Conservation (phyloP, 352 stramenopile genomes). For the Phytophthora citricola region DNA sequence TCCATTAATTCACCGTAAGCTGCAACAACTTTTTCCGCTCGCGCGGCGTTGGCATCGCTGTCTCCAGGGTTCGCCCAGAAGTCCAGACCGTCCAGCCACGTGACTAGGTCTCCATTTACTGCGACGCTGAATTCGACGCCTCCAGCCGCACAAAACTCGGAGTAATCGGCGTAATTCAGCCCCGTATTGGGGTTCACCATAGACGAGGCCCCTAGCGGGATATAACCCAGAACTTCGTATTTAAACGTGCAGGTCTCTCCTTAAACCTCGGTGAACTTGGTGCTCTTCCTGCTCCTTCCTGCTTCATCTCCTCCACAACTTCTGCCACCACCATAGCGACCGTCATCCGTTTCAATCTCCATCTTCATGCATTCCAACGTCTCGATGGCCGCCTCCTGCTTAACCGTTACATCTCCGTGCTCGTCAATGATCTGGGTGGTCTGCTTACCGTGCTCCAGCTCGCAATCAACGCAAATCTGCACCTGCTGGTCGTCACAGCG, state of each 20-base stretch:
- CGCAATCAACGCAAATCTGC: too few species aligned
- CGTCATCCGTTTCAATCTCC: too few species aligned
- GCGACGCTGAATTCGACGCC: conserved; percentile 57
- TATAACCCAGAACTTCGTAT: conserved; percentile 69
- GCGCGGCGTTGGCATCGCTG: conserved; percentile 50
- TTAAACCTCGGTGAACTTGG: too few species aligned
- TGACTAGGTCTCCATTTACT: conserved; percentile 32
- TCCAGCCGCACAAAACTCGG: conserved; percentile 63
- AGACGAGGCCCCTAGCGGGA: conserved; percentile 67
- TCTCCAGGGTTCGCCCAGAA: conserved; percentile 72
- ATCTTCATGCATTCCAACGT: too few species aligned
- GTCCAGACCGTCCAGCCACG: conserved; percentile 50
- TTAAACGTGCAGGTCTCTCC: conserved; percentile 69
- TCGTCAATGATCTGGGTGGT: too few species aligned
- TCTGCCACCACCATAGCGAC: too few species aligned
- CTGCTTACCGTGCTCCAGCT: too few species aligned
- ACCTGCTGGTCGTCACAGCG: too few species aligned
- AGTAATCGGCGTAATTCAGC: conserved; percentile 50
- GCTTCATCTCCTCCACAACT: too few species aligned
- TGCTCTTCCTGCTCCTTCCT: too few species aligned
- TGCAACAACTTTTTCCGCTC: conserved; percentile 51
- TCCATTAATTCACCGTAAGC: conserved; percentile 49
- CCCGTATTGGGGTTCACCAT: conserved; percentile 57
- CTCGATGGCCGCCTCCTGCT: too few species aligned
- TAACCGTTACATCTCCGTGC: too few species aligned